Base-by-base conservation (phyloP, 768 basidiomycete genomes). In the Candolleomyces efflorescens region DNA sequence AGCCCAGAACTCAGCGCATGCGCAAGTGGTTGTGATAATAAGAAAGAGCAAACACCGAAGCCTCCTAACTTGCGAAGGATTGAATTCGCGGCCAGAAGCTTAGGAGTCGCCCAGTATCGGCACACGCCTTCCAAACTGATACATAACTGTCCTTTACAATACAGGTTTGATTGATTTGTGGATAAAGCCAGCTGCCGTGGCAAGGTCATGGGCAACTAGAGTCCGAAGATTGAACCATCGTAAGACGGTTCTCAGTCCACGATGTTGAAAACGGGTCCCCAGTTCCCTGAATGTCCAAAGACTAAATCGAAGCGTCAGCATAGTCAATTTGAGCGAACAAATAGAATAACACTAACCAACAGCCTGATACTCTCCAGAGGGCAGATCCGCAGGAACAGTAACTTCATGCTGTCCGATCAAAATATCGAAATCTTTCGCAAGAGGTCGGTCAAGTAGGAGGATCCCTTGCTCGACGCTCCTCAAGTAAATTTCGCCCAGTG, bases 301-400 rank as follows among this genome's bases (percentile, higher is more conserved):
- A 72, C 71, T 72, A 55, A 44, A 32, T 2, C 10, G 26, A 27
- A 12, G 32, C 44, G 38, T 45, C 36, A 46, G 47, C 45, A 36
- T n/a, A 17, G 15, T 23, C 50, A 50, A 46, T 27, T 32, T 72
- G 44, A 68, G 68, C 60, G 82, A 73, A n/a, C 79, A 80, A 46
- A 79, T 81, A 65, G 81, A 81, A 80, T 80, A 44, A 82, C 54
- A 78, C 77, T 71, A 60, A 79, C 78, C 55, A 60, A 73, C 73
- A 49, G 77, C 48, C 39, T 69, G 64, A 54, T 78, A 78, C 53
- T 75, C 72, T 23, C 64, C 53, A n/a, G 66, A 73, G 17, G 71
- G 61, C 1, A 54, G 60, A 20, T 75, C 70, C 50, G 62, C 60
- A 6, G 78, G 76, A 10, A 78, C 74, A n/a, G 63, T 65, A 51